These are phyloP conservation scores for Mallotus repandus DNA, from an alignment of 441 rosid genomes.

Conservation along the genomic window DNA sequence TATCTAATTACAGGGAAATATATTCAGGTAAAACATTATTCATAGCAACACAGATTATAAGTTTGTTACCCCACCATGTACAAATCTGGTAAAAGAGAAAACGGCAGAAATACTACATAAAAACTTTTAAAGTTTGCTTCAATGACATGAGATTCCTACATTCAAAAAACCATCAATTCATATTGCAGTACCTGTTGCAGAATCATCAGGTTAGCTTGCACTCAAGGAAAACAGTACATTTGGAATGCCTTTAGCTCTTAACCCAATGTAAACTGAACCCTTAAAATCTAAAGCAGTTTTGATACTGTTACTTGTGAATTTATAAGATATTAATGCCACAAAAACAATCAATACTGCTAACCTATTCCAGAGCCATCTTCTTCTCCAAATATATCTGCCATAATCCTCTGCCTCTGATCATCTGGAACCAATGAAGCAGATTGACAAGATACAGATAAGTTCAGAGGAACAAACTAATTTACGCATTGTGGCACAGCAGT, in stretches of 20 bases:
- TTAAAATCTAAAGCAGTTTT: neutral
- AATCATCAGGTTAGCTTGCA: too few species aligned
- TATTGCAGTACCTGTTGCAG: neutral
- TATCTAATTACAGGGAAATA: neutral
- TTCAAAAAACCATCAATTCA: neutral
- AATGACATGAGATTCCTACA: neutral
- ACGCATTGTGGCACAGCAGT: neutral
- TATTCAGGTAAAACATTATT: neutral
- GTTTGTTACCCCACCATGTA: too few species aligned
- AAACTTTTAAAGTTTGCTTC: neutral
- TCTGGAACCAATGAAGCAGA: constrained; percentile 1
- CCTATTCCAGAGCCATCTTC: constrained; percentile 16
- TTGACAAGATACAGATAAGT: neutral
- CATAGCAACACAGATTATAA: neutral
- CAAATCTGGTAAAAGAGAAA: too few species aligned
- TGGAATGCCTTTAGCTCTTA: too few species aligned
- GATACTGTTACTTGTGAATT: neutral
- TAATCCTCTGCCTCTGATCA: neutral
- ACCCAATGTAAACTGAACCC: too few species aligned
- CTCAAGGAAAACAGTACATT: too few species aligned
- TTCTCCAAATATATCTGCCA: constrained; percentile 22
- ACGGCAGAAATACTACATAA: neutral
- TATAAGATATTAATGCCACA: neutral
- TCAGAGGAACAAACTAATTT: neutral
- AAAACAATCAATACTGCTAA: neutral